Evolutionary conservation across 345 rosid species (phyloP).

Genomic region (Arabidopsis thaliana): DNA sequence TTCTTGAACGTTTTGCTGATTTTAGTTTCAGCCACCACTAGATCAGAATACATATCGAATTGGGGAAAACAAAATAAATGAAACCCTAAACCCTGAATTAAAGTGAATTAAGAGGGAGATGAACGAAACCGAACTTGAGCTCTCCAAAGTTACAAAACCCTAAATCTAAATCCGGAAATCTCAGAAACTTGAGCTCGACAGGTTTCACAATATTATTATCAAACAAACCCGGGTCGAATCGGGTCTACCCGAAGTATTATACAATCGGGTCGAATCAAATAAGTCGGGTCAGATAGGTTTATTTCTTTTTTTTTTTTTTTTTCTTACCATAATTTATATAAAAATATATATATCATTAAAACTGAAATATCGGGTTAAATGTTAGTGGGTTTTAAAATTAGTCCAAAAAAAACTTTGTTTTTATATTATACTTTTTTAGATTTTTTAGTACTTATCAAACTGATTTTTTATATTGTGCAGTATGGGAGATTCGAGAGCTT

Average conservation of each 20-base stretch:
- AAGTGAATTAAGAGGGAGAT: conserved; percentile 5
- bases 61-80: not conserved
- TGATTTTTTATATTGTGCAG: too few relatives aligned
- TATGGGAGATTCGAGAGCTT: too few relatives aligned
- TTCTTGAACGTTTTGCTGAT: conserved; percentile 60
- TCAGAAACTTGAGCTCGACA: not conserved
- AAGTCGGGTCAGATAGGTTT: not conserved
- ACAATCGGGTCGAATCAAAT: not conserved
- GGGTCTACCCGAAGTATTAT: not conserved
- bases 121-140: not conserved
- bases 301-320: too few relatives aligned
- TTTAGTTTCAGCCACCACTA: conserved; percentile 53
- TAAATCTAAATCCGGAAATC: not conserved
- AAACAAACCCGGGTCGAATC: too few relatives aligned
- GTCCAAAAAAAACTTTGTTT: too few relatives aligned
- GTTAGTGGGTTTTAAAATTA: too few relatives aligned
- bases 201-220: not conserved
- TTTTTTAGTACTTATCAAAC: too few relatives aligned
- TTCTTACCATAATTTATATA: too few relatives aligned
- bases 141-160: not conserved
- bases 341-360: too few relatives aligned
- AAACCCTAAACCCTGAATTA: conserved; percentile 27
- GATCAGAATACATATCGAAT: conserved; percentile 81
- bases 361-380: too few relatives aligned
- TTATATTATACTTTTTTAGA: too few relatives aligned